Conservation (phyloP, 2,329 filamentous ascomycete species). For the Talaromyces amestolkiae region DNA sequence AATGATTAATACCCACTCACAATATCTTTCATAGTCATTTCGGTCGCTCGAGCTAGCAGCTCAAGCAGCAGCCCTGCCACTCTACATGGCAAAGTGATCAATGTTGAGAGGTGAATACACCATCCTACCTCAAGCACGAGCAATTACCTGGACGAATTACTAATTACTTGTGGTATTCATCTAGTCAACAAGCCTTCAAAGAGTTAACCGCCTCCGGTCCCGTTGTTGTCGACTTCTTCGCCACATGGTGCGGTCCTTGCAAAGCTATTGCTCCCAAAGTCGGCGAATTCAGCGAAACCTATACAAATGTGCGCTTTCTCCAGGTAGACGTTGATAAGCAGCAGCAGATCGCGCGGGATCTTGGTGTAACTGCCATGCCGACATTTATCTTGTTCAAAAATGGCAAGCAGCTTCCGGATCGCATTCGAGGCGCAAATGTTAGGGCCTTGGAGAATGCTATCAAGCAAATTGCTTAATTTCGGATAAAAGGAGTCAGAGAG, state of each 20-base stretch:
- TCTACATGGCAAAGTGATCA: slow-evolving; percentile 36
- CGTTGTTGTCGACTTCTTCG: slow-evolving; percentile 65
- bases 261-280: slow-evolving; percentile 67
- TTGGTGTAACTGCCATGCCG: slow-evolving; percentile 50
- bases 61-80: slow-evolving; percentile 3
- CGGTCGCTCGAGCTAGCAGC: slow-evolving; percentile 4
- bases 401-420: slow-evolving; percentile 32
- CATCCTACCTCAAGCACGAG: not conserved
- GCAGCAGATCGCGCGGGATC: slow-evolving; percentile 49
- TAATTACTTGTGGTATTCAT: not conserved
- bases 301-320: slow-evolving; percentile 51
- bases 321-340: slow-evolving; percentile 58
- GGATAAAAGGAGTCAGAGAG: not conserved
- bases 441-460: slow-evolving; percentile 52
- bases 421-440: slow-evolving; percentile 65
- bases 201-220: slow-evolving; percentile 52
- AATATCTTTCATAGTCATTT: not conserved
- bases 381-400: slow-evolving; percentile 43
- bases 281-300: slow-evolving; percentile 52
- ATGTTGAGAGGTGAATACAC: slow-evolving; percentile 35
- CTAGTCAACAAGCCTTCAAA: slow-evolving; percentile 36
- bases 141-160: not conserved
- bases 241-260: slow-evolving; percentile 83
- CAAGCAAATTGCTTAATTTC: slow-evolving; percentile 16
- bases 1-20: not conserved